Evolutionary conservation across 1,284 basidiomycete species (phyloP).

Genomic region (Inonotus obliquus): DNA sequence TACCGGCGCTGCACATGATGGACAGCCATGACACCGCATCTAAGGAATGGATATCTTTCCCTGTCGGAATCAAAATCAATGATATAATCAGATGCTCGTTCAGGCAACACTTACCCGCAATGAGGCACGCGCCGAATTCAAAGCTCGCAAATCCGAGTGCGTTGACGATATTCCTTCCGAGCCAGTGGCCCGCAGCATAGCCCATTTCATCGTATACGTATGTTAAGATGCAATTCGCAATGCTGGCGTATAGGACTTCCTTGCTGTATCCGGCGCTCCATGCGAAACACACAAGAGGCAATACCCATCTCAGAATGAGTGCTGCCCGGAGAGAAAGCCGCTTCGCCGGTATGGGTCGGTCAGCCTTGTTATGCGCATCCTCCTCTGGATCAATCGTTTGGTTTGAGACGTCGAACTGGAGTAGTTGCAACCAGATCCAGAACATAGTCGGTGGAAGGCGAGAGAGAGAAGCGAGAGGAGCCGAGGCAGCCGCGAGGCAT

Average conservation of each 20-base stretch:
- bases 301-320: constrained; percentile 31
- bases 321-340: constrained; percentile 33
- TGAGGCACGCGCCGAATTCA: constrained; percentile 35
- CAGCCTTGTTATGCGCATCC: constrained; percentile 39
- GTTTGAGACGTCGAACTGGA: constrained; percentile 41
- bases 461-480: constrained; percentile 4
- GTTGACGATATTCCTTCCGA: constrained; percentile 33
- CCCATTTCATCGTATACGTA: constrained; percentile 35
- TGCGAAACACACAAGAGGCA: constrained; percentile 31
- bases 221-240: constrained; percentile 29
- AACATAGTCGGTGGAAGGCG: constrained; percentile 27
- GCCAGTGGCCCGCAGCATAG: constrained; percentile 32
- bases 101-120: constrained; percentile 29
- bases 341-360: constrained; percentile 40
- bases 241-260: constrained; percentile 29
- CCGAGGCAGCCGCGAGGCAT: constrained; percentile 11
- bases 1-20: constrained; percentile 27
- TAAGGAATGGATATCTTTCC: constrained; percentile 6
- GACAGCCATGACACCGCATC: constrained; percentile 23
- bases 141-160: constrained; percentile 34
- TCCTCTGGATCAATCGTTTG: constrained; percentile 37
- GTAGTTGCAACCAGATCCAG: constrained; percentile 41
- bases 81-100: neutral
- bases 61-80: neutral
- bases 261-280: constrained; percentile 31